Base-by-base conservation (phyloP, 345 rosid species). In the Microcos paniculata region DNA sequence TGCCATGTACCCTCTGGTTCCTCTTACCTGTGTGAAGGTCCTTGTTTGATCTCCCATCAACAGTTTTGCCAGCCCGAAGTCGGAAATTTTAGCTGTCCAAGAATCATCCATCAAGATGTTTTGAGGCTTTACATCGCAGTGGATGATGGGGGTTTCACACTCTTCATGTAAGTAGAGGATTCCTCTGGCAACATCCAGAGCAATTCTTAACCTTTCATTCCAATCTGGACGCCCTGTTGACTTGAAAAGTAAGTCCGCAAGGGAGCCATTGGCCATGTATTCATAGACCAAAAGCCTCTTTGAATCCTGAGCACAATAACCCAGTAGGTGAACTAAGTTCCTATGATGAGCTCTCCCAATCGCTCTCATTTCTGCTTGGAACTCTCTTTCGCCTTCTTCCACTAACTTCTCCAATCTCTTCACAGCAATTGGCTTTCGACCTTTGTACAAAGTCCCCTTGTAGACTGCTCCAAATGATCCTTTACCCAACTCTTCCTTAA, bases 1-100 rank as follows among this genome's bases (percentile, higher is more conserved):
- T 6, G 90, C 88, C 49, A 82, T 81, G 70, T 84, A 87, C 8
- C 88, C 88, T 59, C 80, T 77, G 31, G 86, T 87, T 71, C 90
- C 90, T 78, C 86, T 79, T 4, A 81, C 68, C 15, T 77, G 80
- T 12, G 86, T 84, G 64, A 58, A 69, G 38, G 70, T 66, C 70
- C 80, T 85, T 64, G 87, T 84, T 74, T 86, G 84, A 73, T 84
- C 80, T 53, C 82, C 55, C 48, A 53, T 79, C n/a, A n/a, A n/a
- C n/a, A n/a, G n/a, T n/a, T n/a, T n/a, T n/a, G n/a, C n/a, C n/a
- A n/a, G n/a, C n/a, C n/a, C n/a, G n/a, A n/a, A n/a, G n/a, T n/a
- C n/a, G n/a, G n/a, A n/a, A n/a, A n/a, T n/a, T n/a, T n/a, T n/a
- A n/a, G n/a, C n/a, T n/a, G n/a, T n/a, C n/a, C n/a, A n/a, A n/a